Evolutionary conservation across 805 yeast genomes (phyloP).

Genomic region (Wickerhamiella nectarea): DNA sequence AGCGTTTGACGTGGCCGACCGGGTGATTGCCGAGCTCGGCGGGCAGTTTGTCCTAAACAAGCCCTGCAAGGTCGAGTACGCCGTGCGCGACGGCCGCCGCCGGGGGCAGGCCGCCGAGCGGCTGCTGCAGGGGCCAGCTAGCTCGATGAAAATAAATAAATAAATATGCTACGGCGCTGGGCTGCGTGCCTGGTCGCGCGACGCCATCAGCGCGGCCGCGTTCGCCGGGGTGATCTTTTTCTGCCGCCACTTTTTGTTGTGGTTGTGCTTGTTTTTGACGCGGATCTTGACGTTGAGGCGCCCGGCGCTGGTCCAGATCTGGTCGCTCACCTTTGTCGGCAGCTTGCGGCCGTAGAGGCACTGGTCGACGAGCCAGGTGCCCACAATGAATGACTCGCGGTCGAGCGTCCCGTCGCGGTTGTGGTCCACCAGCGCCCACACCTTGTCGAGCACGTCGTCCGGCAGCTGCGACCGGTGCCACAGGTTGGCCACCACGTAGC

Average conservation of each 20-base stretch:
- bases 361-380: conserved; percentile 96
- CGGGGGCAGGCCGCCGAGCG: conserved; percentile 80
- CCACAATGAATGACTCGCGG: conserved; percentile 77
- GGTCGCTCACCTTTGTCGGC: conserved; percentile 52
- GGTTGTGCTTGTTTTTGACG: conserved; percentile 19
- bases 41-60: conserved; percentile 57
- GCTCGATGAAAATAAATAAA: background rate
- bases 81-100: conserved; percentile 47
- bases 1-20: conserved; percentile 54
- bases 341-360: conserved; percentile 85
- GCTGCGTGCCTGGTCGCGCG: conserved; percentile 5
- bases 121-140: conserved; percentile 34
- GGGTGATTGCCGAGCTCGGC: conserved; percentile 55
- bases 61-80: conserved; percentile 49
- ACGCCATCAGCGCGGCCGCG: conserved; percentile 6
- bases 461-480: conserved; percentile 74
- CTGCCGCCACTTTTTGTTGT: conserved; percentile 10
- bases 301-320: conserved; percentile 69
- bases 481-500: conserved; percentile 55
- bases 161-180: conserved; percentile 3
- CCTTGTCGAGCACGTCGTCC: conserved; percentile 41
- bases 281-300: conserved; percentile 29
- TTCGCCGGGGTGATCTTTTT: conserved; percentile 1
- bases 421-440: conserved; percentile 53
- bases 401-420: conserved; percentile 56